Base-by-base conservation (phyloP, 2,329 filamentous ascomycete genomes). In the Pseudogymnoascus sp. region DNA sequence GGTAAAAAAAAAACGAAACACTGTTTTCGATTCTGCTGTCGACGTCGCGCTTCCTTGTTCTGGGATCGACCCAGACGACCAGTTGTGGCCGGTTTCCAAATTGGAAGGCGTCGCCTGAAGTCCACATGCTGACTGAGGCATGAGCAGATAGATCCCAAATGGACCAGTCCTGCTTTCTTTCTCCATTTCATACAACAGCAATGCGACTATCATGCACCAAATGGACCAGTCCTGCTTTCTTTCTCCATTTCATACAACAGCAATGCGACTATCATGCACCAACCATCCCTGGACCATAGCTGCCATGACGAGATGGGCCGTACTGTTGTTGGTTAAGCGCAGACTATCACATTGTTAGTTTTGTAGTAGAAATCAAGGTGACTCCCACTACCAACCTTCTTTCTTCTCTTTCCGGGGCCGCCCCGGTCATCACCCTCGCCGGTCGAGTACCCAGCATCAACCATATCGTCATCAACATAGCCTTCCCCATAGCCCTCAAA, bases 401-500 rank as follows among this genome's bases (percentile, higher is more conserved):
- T 88, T 73, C 84, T 80, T 68, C 84, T 80, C 76, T 88, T 88
- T 68, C 81, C 77, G 67, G 78, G 80, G 47, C 74, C 72, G 65
- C 74, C 75, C 68, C 76, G 76, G 63, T 88, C 85, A 68, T 89
- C 88, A 68, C 85, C 85, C 67, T 89, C 88, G 64, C 85, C 87
- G 21, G 88, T 90, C 21, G 87, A 90, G 70, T 91, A 87, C n/a
- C 83, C 84, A 14, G 77, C 78, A 11, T 82, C 85, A 63, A 80
- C 84, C 7, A 73, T 74, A 66, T 88, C 88, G 67, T 90, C 87
- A 66, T 91, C 88, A 8, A 81, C 81, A 68, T 81, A 91, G 35
- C 86, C 86, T 68, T 91, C 88, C 50, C 84, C 83, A 70, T 92
- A 92, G 44, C 89, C 89, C 69, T 89, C 85, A 70, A 84, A 92